Conservation (phyloP, 495 filamentous ascomycete species). For the Lepraria neglecta region DNA sequence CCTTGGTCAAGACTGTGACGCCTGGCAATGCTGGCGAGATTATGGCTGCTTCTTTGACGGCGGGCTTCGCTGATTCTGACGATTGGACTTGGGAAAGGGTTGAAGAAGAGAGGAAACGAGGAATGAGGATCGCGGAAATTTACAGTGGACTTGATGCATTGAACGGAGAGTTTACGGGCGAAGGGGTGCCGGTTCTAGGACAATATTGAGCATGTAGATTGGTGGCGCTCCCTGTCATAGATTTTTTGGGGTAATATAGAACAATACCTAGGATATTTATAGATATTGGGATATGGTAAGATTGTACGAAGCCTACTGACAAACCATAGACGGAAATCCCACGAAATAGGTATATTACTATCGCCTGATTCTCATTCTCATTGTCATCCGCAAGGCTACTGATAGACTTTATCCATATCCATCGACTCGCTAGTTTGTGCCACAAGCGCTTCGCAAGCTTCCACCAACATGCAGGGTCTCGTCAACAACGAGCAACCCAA, state of each 20-base stretch:
- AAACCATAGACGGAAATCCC: too few relatives aligned
- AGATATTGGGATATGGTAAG: too few relatives aligned
- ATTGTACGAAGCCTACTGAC: too few relatives aligned
- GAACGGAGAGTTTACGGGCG: conserved; percentile 34
- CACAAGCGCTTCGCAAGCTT: too few relatives aligned
- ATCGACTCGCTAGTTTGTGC: too few relatives aligned
- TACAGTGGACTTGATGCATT: conserved; percentile 47
- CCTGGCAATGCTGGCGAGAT: conserved; percentile 14
- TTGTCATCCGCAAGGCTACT: too few relatives aligned
- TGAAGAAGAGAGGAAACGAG: conserved; percentile 51
- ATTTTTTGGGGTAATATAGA: background rate
- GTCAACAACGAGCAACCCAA: too few relatives aligned
- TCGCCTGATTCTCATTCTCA: too few relatives aligned
- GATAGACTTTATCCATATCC: too few relatives aligned
- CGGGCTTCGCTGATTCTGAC: conserved; percentile 14
- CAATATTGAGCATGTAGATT: background rate
- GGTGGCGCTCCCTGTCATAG: background rate
- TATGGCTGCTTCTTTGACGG: conserved; percentile 12
- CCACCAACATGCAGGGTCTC: too few relatives aligned
- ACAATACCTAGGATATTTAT: background rate
- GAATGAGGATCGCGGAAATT: conserved; percentile 47
- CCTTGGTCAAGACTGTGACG: conserved; percentile 2
- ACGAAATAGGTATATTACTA: too few relatives aligned
- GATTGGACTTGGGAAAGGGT: conserved; percentile 52
- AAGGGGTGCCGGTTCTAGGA: conserved; percentile 22